Base-by-base conservation (phyloP, 164 flowering plant species). In the Tetrastigma voinierianum region DNA sequence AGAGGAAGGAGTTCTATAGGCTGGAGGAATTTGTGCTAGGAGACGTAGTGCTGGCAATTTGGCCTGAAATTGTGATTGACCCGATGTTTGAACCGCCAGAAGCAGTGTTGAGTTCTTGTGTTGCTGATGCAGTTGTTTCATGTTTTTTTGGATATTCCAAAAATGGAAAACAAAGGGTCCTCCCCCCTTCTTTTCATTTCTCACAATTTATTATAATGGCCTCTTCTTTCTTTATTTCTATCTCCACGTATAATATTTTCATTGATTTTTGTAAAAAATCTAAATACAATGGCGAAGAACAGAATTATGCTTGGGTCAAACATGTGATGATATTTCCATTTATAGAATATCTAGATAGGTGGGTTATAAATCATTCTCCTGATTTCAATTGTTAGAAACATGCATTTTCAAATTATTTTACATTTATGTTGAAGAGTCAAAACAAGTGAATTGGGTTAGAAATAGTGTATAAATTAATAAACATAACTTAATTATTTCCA, bases 221-320 rank as follows among this genome's bases (percentile, higher is more conserved):
- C 20, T 55, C 14, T 55, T 12, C 20, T 40, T 20, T 19, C n/a
- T 59, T 19, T 43, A n/a, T n/a, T n/a, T n/a, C n/a, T n/a, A 19
- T 46, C 59, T 46, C 32, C 65, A 21, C n/a, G 45, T n/a, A 19
- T 55, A 15, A 21, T 1, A 6, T 51, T 59, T 44, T 20, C 20
- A n/a, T n/a, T n/a, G 20, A 11, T 32, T 12, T 64, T 10, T 54
- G n/a, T n/a, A n/a, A n/a, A n/a, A 53, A 7, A 57, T 45, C 19
- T 46, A 18, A 19, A 3, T 62, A 10, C n/a, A 54, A 18, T 16
- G 9, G 61, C 61, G 56, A 44, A n/a, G n/a, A n/a, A n/a, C n/a
- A 79, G 64, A 15, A 96, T 59, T 90, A 90, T 78, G 96, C 93
- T 20, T 96, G 99, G 99, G 90, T 87, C 62, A 90, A 81, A 69